Base-by-base conservation (phyloP, 192 early-diverging fungal species). In the Podila verticillata region DNA sequence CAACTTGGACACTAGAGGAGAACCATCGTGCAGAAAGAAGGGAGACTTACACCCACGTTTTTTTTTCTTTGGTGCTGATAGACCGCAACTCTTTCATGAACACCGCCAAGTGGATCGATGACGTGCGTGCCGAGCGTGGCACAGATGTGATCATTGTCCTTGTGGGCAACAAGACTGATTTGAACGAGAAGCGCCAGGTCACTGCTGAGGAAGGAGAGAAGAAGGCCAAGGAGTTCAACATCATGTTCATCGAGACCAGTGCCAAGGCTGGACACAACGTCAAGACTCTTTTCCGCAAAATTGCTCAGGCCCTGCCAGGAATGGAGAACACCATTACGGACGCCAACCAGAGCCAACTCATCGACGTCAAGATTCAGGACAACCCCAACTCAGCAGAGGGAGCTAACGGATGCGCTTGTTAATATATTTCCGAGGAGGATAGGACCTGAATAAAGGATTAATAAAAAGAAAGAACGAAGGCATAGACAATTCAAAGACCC, bases 181-280 rank as follows among this genome's bases (percentile, higher is more conserved):
- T 99, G 74, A 95, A 89, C 81, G 98, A 99, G 49, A 97, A 96
- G 75, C 87, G 94, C 81, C 91, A 95, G 87, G 97, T 99, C 8
- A 93, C 95, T 15, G 93, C 95, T 31, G 97, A 98, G 75, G 97
- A 99, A 71, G 98, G 97, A 31, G 98, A 99, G 82, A 95, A 96
- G 89, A 96, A 96, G 73, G 95, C 97, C 13, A 95, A 96, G 75
- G 97, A 98, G 70, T 92, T 94, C 84, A 96, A 95, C 65, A 96
- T 96, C 48, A 93, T 99, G 93, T 99, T 97, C 84, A 98, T 99
- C 75, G 98, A 99, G 82, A 99, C 98, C n/a, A 94, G 92, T 68
- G 98, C 98, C 51, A 99, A 99, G 83, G 96, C 95, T 10, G 98
- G 96, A 24, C 96, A 99, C 83, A 99, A 99, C 83, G 97, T 99